Conservation (phyloP, 768 basidiomycete genomes). For the Tulasnella sp. region DNA sequence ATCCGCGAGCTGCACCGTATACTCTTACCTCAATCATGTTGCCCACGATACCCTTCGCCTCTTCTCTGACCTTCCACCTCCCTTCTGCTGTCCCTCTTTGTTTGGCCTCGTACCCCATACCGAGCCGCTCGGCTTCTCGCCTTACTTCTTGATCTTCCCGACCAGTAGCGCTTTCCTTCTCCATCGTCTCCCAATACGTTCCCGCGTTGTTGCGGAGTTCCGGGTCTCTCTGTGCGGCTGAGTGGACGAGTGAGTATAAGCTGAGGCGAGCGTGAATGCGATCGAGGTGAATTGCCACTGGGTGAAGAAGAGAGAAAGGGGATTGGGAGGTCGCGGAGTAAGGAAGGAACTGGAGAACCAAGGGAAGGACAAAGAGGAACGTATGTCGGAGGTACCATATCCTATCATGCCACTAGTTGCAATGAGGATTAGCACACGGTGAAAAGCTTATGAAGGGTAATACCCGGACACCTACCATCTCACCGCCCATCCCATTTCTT, state of each 20-base stretch:
- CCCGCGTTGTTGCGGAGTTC: slow-evolving; percentile 35
- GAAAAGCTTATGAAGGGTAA: background rate
- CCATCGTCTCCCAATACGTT: slow-evolving; percentile 49
- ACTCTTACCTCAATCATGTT: background rate
- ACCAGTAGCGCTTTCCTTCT: slow-evolving; percentile 39
- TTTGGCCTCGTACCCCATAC: slow-evolving; percentile 25
- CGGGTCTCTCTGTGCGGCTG: slow-evolving; percentile 44
- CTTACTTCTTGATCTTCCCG: slow-evolving; percentile 39
- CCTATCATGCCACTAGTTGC: slow-evolving; percentile 51
- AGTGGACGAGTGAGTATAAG: slow-evolving; percentile 44
- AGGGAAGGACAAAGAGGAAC: slow-evolving; percentile 47
- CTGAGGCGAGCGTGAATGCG: slow-evolving; percentile 37
- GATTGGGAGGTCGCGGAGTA: slow-evolving; percentile 24
- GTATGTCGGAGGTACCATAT: slow-evolving; percentile 42
- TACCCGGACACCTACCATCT: slow-evolving; percentile 28
- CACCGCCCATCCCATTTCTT: slow-evolving; percentile 27
- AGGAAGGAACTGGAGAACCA: slow-evolving; percentile 35
- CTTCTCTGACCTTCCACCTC: background rate
- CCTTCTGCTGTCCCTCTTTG: background rate
- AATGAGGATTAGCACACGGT: background rate
- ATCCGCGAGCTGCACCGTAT: too few relatives aligned
- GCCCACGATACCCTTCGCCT: background rate
- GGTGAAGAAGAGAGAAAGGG: slow-evolving; percentile 22
- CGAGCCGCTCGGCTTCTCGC: slow-evolving; percentile 35
- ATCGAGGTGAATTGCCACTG: slow-evolving; percentile 24